These are phyloP conservation scores for Fagopyrum tataricum DNA, from an alignment of 148 eudicot species.

Conservation along the genomic window DNA sequence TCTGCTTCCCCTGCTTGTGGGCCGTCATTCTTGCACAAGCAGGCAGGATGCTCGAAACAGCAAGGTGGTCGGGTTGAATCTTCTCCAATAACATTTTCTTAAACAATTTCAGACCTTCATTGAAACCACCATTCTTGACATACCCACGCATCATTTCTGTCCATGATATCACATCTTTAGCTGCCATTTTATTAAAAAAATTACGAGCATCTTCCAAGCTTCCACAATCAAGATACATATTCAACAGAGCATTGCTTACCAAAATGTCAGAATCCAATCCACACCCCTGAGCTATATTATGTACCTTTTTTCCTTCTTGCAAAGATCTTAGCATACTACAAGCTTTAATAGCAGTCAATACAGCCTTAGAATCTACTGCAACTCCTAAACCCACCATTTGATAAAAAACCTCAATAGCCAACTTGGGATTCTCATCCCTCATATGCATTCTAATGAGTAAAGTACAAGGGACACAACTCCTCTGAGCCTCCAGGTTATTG, in stretches of 20 bases:
- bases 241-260: slow-evolving; percentile 53
- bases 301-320: slow-evolving; percentile 41
- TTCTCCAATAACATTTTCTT: slow-evolving; percentile 41
- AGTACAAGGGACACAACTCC: slow-evolving; percentile 40
- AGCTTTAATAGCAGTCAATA: slow-evolving; percentile 46
- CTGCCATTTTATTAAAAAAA: slow-evolving; percentile 45
- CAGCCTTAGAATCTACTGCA: slow-evolving; percentile 40
- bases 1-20: slow-evolving; percentile 62
- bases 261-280: slow-evolving; percentile 48
- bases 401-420: slow-evolving; percentile 46
- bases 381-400: slow-evolving; percentile 33
- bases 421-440: slow-evolving; percentile 33
- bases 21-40: slow-evolving; percentile 74
- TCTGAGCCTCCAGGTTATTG: slow-evolving; percentile 21
- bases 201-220: slow-evolving; percentile 38
- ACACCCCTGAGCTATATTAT: slow-evolving; percentile 36
- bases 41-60: slow-evolving; percentile 49
- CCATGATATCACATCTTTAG: slow-evolving; percentile 64
- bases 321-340: slow-evolving; percentile 40
- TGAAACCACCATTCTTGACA: slow-evolving; percentile 57
- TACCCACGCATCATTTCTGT: slow-evolving; percentile 64
- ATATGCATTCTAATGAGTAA: slow-evolving; percentile 44
- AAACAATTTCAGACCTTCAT: slow-evolving; percentile 64
- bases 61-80: slow-evolving; percentile 42
- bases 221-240: slow-evolving; percentile 67